These are phyloP conservation scores for Paramecium octaurelia DNA, from an alignment of 73 alveolate genomes.

Conservation along the genomic window DNA sequence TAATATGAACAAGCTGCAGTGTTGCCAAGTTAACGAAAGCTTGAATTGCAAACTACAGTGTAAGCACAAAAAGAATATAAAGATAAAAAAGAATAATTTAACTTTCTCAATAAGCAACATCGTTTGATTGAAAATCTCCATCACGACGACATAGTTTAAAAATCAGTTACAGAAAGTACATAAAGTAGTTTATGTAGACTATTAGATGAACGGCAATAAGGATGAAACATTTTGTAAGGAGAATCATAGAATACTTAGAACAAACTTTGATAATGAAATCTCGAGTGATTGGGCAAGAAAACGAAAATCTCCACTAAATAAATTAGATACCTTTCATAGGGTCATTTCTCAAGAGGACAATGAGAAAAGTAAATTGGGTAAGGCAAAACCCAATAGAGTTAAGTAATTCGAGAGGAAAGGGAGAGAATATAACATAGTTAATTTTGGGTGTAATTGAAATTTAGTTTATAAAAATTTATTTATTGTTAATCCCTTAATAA, in stretches of 20 bases:
- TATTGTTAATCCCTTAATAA: background rate
- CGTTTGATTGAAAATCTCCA: background rate
- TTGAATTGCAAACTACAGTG: background rate
- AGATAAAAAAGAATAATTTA: background rate
- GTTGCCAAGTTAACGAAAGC: background rate
- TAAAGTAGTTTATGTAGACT: background rate
- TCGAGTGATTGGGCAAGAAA: conserved; percentile 7
- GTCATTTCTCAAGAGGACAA: background rate
- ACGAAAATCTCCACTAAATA: background rate
- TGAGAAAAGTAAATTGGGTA: background rate
- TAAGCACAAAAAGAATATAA: background rate
- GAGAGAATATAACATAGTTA: background rate
- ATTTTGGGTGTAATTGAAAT: conserved; percentile 2
- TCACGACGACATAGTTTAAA: background rate
- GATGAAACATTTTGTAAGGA: background rate
- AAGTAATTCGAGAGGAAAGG: conserved; percentile 18
- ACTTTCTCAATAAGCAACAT: background rate
- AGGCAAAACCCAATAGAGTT: background rate
- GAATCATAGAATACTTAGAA: background rate
- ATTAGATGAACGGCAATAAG: background rate
- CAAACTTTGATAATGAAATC: background rate
- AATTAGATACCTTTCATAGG: background rate
- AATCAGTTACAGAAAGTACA: background rate
- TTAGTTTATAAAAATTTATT: background rate
- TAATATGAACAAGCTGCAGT: background rate